Percentiles rank a stretch among this genome's conserved stretches.
phyloP scores from a whole-genome alignment of 148 eudicot genomes.

The Arctostaphylos glauca region DNA sequence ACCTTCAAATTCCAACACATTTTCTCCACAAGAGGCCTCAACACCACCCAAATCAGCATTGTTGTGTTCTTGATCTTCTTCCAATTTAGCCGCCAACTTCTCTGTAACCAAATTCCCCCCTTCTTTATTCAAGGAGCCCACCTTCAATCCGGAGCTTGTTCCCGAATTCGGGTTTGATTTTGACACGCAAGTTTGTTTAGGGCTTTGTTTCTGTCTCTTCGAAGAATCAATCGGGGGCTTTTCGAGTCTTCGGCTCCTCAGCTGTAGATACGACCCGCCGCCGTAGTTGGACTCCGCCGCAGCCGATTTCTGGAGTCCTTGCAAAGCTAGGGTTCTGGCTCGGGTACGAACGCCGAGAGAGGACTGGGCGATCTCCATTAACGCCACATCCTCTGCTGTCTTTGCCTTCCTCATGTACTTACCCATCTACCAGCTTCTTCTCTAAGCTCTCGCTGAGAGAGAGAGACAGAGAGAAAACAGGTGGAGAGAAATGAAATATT shows the following conservation, averaged over 20 bases:
- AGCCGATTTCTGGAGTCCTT: slow-evolving; percentile 13
- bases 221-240: slow-evolving; percentile 14
- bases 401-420: slow-evolving; percentile 34
- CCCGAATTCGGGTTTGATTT: slow-evolving; percentile 17
- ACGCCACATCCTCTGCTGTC: slow-evolving; percentile 18
- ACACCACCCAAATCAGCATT: slow-evolving; percentile 10
- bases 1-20: slow-evolving; percentile 29
- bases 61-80: slow-evolving; percentile 1
- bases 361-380: slow-evolving; percentile 25
- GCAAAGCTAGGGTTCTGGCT: slow-evolving; percentile 43
- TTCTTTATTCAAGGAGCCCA: slow-evolving; percentile 9
- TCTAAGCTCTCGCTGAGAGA: background rate
- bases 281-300: background rate
- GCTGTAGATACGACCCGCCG: slow-evolving; percentile 34
- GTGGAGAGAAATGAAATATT: background rate
- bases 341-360: slow-evolving; percentile 40
- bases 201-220: slow-evolving; percentile 15
- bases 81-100: background rate
- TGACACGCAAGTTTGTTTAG: background rate
- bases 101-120: background rate
- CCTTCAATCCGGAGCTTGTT: slow-evolving; percentile 18
- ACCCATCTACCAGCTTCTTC: slow-evolving; percentile 29
- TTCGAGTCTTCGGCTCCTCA: slow-evolving; percentile 34
- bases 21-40: slow-evolving; percentile 31
- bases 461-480: background rate